Base-by-base conservation (phyloP, 495 filamentous ascomycete genomes). In the Aspergillus egyptiacus region DNA sequence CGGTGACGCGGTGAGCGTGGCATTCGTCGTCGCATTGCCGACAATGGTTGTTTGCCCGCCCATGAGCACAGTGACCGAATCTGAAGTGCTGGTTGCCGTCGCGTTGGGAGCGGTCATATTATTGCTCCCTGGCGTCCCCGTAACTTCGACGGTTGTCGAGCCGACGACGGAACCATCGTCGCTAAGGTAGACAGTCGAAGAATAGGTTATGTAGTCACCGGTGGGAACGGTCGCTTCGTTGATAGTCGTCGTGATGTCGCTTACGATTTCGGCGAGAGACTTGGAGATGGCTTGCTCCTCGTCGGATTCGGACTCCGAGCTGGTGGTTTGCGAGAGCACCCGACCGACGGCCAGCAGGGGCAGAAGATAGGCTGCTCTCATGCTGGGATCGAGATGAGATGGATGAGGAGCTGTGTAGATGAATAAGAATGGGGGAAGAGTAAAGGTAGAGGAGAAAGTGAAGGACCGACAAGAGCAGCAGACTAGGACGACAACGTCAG, bases 21-120 rank as follows among this genome's bases (percentile, higher is more conserved):
- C 61, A 60, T 67, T 73, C 37, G 60, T 58, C 9, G 73, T 81
- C 17, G 44, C 58, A 59, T 78, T 83, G 23, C 66, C 63, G 8
- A 66, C 38, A 22, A 57, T 56, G 0, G 62, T 73, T 1, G 69
- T 59, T 9, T 59, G 41, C 14, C 68, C 61, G 20, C 69, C 71
- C 24, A 65, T 56, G 24, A 76, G 53, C 44, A 76, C 40, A 2
- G 68, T 74, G 24, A 71, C 22, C 0, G 71, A 64, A 34, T 69
- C 50, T 13, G 66, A 61, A 10, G 67, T 64, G 0, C 60, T 61
- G 20, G 66, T 55, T n/a, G 53, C 30, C n/a, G 62, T 69, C 24
- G 56, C 56, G 49, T 75, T 74, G 45, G 61, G 11, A 20, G 28
- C 11, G 14, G 41, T 54, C 0, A 65, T 58, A 8, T 51, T 49